phyloP scores from a whole-genome alignment of 139 green algal species.

The Desmodesmus armatus region DNA sequence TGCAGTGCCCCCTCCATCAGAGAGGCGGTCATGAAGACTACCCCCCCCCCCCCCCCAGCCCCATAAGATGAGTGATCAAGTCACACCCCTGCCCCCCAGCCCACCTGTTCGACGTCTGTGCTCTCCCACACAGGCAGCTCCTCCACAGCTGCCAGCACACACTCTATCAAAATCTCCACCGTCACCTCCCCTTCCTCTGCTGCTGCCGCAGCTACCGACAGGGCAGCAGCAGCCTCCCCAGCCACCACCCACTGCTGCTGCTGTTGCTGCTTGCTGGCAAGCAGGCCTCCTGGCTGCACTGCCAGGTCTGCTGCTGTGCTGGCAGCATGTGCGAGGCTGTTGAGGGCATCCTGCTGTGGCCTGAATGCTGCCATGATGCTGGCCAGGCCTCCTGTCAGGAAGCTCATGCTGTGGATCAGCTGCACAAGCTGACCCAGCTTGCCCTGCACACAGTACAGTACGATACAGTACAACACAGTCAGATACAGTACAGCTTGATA shows the following conservation, averaged over 20 bases:
- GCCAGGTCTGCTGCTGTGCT: background rate
- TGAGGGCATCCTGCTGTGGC: conserved; percentile 21
- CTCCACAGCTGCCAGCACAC: conserved; percentile 47
- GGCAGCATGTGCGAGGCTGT: background rate
- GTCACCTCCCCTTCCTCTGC: background rate
- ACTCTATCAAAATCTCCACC: conserved; percentile 45
- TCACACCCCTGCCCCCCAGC: too few species aligned
- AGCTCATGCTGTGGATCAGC: conserved; percentile 39
- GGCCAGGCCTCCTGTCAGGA: conserved; percentile 51
- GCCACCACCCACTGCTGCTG: background rate
- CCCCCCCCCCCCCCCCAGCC: too few species aligned
- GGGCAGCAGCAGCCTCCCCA: background rate
- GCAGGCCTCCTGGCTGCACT: background rate
- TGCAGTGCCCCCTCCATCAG: conserved; percentile 6
- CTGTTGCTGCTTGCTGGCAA: conserved; percentile 2
- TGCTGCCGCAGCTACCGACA: background rate
- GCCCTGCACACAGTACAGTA: conserved; percentile 22
- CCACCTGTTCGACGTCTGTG: conserved; percentile 46
- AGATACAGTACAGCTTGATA: too few species aligned
- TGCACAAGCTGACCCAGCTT: conserved; percentile 52
- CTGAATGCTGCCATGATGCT: conserved; percentile 48
- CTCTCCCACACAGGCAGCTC: conserved; percentile 61
- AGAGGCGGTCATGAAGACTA: too few species aligned
- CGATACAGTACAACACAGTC: background rate
- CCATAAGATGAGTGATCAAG: too few species aligned